Conservation (phyloP, 202 grass and related monocot genomes). For the Schoenoplectus tabernaemontani region DNA sequence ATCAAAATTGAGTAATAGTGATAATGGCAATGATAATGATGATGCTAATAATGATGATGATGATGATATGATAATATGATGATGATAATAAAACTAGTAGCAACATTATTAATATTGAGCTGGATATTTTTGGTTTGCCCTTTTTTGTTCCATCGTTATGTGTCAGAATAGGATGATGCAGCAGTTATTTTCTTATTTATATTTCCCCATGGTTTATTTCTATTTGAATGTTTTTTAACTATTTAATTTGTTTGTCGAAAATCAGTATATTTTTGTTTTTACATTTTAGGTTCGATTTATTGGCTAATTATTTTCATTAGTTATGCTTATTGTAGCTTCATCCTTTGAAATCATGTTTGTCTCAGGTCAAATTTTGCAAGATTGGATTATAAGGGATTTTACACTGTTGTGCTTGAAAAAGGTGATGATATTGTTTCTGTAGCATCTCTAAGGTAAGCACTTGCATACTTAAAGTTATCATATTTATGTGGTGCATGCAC, state of each 20-base stretch:
- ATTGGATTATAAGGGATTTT: slow-evolving; percentile 89
- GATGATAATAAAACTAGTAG: too few relatives aligned
- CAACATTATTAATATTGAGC: too few relatives aligned
- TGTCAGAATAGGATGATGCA: slow-evolving; percentile 9
- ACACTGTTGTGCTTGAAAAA: slow-evolving; percentile 84
- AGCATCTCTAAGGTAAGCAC: slow-evolving; percentile 73
- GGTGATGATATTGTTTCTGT: slow-evolving; percentile 78
- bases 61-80: too few relatives aligned
- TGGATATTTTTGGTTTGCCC: background rate
- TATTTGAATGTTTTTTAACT: background rate
- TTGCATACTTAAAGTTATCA: background rate
- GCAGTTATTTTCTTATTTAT: background rate
- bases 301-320: background rate
- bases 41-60: too few relatives aligned
- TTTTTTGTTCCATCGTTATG: background rate
- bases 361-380: slow-evolving; percentile 85
- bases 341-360: slow-evolving; percentile 14
- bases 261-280: background rate
- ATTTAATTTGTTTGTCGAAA: background rate
- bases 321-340: background rate
- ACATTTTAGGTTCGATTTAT: background rate
- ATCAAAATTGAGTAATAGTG: too few relatives aligned
- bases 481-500: background rate
- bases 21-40: too few relatives aligned
- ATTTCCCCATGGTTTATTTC: background rate